Evolutionary conservation across 176 grass and related monocot genomes (phyloP).

Genomic region (Oryza meyeriana): DNA sequence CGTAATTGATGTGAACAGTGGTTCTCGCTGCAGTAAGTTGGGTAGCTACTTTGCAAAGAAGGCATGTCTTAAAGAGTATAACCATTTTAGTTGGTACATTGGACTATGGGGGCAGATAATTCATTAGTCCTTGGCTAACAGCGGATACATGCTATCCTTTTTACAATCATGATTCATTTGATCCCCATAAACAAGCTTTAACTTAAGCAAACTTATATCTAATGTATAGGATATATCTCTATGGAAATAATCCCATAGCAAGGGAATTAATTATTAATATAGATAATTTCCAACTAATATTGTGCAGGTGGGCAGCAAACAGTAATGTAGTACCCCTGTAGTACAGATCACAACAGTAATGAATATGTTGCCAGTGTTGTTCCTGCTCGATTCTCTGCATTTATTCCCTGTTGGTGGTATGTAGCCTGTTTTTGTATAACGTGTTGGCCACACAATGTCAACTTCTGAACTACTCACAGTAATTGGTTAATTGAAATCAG

Average conservation of each 20-base stretch:
- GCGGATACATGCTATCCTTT: not conserved
- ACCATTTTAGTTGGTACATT: not conserved
- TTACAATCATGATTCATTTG: not conserved
- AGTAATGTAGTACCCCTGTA: not conserved
- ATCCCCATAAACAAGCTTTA: not conserved
- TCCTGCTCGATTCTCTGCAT: slow-evolving; percentile 9
- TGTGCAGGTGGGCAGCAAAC: not conserved
- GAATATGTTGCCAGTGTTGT: slow-evolving; percentile 1
- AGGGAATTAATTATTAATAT: not conserved
- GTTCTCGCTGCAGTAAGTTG: not conserved
- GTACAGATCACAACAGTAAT: not conserved
- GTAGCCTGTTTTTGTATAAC: slow-evolving; percentile 1
- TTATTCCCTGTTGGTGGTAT: not conserved
- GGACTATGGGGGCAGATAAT: not conserved
- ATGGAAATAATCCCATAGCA: not conserved
- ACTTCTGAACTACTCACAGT: slow-evolving; percentile 6
- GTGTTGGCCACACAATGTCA: not conserved
- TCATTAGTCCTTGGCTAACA: not conserved
- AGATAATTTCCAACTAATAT: not conserved
- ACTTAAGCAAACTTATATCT: not conserved
- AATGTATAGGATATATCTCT: not conserved
- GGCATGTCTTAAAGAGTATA: not conserved
- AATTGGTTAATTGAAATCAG: slow-evolving; percentile 6
- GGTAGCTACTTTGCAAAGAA: not conserved
- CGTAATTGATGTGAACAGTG: not conserved